Base-by-base conservation (phyloP, 352 stramenopile species). In the Phytophthora idaei region DNA sequence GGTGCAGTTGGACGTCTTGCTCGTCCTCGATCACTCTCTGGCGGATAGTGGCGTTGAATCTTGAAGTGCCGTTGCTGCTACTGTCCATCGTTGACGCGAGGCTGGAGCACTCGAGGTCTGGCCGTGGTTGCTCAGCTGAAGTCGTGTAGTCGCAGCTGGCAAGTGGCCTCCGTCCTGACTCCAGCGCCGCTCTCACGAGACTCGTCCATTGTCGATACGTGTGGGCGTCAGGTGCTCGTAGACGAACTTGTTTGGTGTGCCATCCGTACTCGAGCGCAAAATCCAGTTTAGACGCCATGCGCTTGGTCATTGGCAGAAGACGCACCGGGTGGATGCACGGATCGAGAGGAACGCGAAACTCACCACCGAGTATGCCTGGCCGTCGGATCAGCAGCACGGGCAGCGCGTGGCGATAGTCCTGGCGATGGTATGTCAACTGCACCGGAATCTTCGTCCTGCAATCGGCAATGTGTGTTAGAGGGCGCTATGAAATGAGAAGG, bases 211-310 rank as follows among this genome's bases (percentile, higher is more conserved):
- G 52, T 41, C 31, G 52, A 45, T 78, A 78, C 11, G 44, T 69
- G 7, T 36, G 58, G 29, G 37, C 42, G 41, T 78, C 48, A 15
- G 71, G 71, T 32, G 71, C 66, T 27, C 71, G 71, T 8, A 78
- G 52, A 41, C 61, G 61, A 52, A 78, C 34, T 42, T 56, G 48
- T 45, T 63, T 72, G 3, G 61, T 69, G 31, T 66, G 61, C 71
- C 71, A 78, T 44, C 71, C 71, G 53, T 74, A 78, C 48, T 64
- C 61, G 7, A 78, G 39, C 15, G 42, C 61, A 42, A 78, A 75
- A 32, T 78, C 71, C 36, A 69, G 27, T 42, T 67, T 75, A 9
- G 27, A 34, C 8, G 53, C 21, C 62, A 70, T 78, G 11, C 32
- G 65, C 29, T 41, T 59, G 9, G 66, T 52, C 6, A 47, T 21